Percentiles rank a stretch among this genome's conserved stretches.
These are phyloP conservation scores for Tuber umbilicatum DNA, from an alignment of 495 filamentous ascomycete species.

Conservation along the genomic window DNA sequence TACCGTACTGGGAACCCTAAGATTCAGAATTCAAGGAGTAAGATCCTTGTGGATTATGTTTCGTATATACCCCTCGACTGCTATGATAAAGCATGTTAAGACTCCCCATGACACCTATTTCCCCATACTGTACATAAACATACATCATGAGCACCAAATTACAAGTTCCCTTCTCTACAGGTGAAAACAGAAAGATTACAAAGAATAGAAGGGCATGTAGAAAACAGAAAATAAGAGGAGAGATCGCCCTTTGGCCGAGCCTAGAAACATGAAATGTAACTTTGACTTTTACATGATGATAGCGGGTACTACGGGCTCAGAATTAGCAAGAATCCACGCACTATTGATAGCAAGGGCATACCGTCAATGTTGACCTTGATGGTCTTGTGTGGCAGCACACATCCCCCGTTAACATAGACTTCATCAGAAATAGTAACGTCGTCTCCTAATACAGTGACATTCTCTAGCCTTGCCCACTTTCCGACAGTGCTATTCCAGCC, in stretches of 20 bases:
- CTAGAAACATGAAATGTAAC: not conserved
- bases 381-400: constrained; percentile 93
- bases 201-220: not conserved
- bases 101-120: not conserved
- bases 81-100: not conserved
- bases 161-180: not conserved
- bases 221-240: not conserved
- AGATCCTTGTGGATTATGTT: not conserved
- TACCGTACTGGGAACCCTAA: not conserved
- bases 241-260: not conserved
- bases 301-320: not conserved
- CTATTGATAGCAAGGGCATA: constrained; percentile 44
- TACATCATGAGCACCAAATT: constrained; percentile 6
- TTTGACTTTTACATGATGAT: not conserved
- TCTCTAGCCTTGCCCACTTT: constrained; percentile 93
- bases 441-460: constrained; percentile 93
- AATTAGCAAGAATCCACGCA: not conserved
- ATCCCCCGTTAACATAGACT: constrained; percentile 97
- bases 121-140: not conserved
- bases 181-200: not conserved
- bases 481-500: constrained; percentile 98
- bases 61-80: not conserved
- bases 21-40: not conserved
- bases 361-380: constrained; percentile 97
- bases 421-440: constrained; percentile 99